phyloP scores from a whole-genome alignment of 2,329 filamentous ascomycete species.

The Verticillium nubilum region DNA sequence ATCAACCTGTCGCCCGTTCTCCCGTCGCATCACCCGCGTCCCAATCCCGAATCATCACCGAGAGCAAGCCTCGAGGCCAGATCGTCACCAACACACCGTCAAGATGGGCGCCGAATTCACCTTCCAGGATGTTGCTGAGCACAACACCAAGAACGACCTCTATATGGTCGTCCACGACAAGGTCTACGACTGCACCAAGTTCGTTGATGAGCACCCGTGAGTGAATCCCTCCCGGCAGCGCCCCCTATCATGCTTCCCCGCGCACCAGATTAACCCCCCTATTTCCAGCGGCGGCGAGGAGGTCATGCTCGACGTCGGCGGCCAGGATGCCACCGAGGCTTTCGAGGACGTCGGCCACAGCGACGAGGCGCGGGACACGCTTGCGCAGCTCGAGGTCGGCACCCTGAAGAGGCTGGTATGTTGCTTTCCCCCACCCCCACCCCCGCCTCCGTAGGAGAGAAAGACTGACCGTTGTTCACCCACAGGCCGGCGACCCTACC shows the following conservation, averaged over 20 bases:
- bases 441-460: background rate
- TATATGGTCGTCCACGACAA: constrained; percentile 93
- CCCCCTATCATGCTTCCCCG: background rate
- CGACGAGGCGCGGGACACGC: constrained; percentile 94
- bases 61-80: background rate
- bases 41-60: background rate
- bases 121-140: constrained; percentile 74
- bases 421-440: constrained; percentile 5
- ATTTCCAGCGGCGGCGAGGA: constrained; percentile 84
- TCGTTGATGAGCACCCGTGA: constrained; percentile 95
- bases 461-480: constrained; percentile 17
- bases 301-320: constrained; percentile 91
- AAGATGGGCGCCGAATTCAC: constrained; percentile 50
- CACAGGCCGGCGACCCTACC: constrained; percentile 70
- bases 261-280: constrained; percentile 2
- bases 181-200: constrained; percentile 84
- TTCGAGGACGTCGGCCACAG: constrained; percentile 99
- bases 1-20: background rate
- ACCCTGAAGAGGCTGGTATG: constrained; percentile 75
- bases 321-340: constrained; percentile 93
- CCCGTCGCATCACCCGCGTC: background rate
- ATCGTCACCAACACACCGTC: constrained; percentile 5
- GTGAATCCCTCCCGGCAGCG: constrained; percentile 21
- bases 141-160: constrained; percentile 91
- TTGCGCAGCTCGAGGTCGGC: constrained; percentile 71